phyloP scores from a whole-genome alignment of 768 basidiomycete genomes.

The Pulveroboletus frians region DNA sequence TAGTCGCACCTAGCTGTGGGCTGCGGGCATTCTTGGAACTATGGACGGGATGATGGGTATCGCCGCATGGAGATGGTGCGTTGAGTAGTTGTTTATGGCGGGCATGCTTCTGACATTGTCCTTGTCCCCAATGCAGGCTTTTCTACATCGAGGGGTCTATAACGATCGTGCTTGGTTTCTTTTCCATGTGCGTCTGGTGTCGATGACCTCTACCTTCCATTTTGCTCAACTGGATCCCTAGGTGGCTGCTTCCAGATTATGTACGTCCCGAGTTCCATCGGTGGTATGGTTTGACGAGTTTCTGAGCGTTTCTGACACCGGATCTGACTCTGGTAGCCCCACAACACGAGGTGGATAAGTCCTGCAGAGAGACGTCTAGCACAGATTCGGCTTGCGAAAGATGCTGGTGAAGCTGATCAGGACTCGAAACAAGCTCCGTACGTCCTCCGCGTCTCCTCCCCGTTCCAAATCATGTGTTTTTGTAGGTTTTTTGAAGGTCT shows the following conservation, averaged over 20 bases:
- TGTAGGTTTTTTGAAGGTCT: constrained; percentile 29
- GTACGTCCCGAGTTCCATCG: constrained; percentile 31
- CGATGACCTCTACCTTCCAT: background rate
- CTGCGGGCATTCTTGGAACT: constrained; percentile 62
- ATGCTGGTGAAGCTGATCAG: constrained; percentile 61
- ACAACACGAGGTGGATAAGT: constrained; percentile 59
- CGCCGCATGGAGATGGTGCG: constrained; percentile 66
- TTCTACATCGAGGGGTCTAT: constrained; percentile 69
- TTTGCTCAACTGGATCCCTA: constrained; percentile 18
- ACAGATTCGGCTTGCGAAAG: constrained; percentile 61
- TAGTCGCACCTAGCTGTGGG: constrained; percentile 46
- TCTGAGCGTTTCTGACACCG: background rate
- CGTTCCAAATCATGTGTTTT: constrained; percentile 2
- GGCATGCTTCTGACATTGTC: background rate
- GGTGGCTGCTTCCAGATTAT: constrained; percentile 58
- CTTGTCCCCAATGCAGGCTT: constrained; percentile 42
- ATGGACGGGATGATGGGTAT: constrained; percentile 68
- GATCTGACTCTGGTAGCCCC: constrained; percentile 35
- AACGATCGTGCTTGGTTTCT: too few relatives aligned
- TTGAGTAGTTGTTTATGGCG: background rate
- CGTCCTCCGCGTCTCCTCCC: constrained; percentile 17
- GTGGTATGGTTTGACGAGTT: background rate
- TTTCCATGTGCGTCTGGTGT: constrained; percentile 39
- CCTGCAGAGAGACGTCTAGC: constrained; percentile 50
- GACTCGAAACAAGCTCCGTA: constrained; percentile 57